Evolutionary conservation across 2,329 filamentous ascomycete genomes (phyloP).

Genomic region (Apiospora rasikravindrae): DNA sequence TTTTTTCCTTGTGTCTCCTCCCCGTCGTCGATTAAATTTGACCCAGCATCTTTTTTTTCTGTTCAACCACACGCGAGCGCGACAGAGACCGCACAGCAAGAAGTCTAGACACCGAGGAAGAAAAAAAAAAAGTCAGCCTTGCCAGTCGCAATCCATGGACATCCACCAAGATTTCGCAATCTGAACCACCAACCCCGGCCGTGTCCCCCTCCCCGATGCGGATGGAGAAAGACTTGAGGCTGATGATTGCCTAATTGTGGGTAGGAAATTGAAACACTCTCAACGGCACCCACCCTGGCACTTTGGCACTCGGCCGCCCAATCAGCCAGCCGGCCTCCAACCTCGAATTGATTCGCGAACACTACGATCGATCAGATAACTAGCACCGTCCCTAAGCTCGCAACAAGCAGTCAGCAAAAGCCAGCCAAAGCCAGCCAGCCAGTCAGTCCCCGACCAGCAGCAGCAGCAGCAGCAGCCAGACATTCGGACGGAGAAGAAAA

Average conservation of each 20-base stretch:
- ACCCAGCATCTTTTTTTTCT: conserved; percentile 4
- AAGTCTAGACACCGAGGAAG: neutral
- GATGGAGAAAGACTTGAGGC: conserved; percentile 8
- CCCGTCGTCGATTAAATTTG: conserved; percentile 15
- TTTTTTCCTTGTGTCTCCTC: conserved; percentile 9
- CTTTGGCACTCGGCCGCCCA: neutral
- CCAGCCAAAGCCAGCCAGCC: neutral
- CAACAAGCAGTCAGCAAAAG: neutral
- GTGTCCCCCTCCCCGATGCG: neutral
- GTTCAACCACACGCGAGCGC: conserved; percentile 10
- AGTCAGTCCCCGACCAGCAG: neutral
- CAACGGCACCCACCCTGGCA: conserved; percentile 14
- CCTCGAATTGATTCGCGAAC: conserved; percentile 17
- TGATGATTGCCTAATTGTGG: conserved; percentile 18
- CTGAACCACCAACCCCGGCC: conserved; percentile 5
- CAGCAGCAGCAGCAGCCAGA: neutral
- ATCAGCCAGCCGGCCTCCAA: conserved; percentile 13
- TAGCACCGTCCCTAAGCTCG: conserved; percentile 11
- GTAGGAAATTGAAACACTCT: conserved; percentile 17
- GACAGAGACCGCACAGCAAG: neutral
- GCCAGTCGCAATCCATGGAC: neutral
- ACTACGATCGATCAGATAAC: conserved; percentile 2
- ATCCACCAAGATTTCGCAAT: conserved; percentile 13
- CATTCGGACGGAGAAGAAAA: neutral
- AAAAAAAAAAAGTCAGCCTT: conserved; percentile 11